phyloP scores from a whole-genome alignment of 1,284 basidiomycete species.

The Ganoderma resinaceum region DNA sequence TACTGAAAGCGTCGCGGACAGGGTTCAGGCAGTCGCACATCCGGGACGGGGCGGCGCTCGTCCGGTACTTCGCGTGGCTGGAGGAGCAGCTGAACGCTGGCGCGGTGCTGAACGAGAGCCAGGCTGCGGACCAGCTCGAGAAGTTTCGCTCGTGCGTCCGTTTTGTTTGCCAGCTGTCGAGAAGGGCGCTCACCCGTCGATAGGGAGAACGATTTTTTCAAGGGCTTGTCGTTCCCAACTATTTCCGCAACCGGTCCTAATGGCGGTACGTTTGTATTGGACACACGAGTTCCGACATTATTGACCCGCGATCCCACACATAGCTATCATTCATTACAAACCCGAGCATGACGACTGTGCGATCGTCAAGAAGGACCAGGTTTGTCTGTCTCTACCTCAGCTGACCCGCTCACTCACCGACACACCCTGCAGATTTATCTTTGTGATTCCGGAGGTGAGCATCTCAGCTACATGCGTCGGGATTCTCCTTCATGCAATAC shows the following conservation, averaged over 20 bases:
- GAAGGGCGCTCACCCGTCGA: not conserved
- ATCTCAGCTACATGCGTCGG: not conserved
- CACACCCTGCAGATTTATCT: slow-evolving; percentile 74
- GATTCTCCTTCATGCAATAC: not conserved
- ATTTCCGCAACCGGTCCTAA: slow-evolving; percentile 93
- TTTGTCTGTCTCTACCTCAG: slow-evolving; percentile 36
- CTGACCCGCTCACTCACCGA: slow-evolving; percentile 9
- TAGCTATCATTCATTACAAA: slow-evolving; percentile 94
- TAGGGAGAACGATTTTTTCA: slow-evolving; percentile 81
- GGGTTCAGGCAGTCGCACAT: slow-evolving; percentile 93
- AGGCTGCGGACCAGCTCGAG: slow-evolving; percentile 84
- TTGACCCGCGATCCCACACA: slow-evolving; percentile 7
- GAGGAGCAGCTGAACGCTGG: slow-evolving; percentile 81
- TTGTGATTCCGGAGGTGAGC: slow-evolving; percentile 89
- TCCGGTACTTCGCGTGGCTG: slow-evolving; percentile 93
- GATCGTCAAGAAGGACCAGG: slow-evolving; percentile 77
- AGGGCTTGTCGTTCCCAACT: slow-evolving; percentile 90
- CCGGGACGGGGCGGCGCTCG: slow-evolving; percentile 89
- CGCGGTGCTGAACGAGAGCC: slow-evolving; percentile 78
- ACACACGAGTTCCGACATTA: not conserved
- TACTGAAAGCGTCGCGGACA: slow-evolving; percentile 39
- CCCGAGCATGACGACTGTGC: slow-evolving; percentile 82
- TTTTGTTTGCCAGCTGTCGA: not conserved
- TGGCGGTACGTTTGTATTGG: slow-evolving; percentile 62
- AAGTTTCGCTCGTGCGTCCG: slow-evolving; percentile 78